Percentiles rank a stretch among this genome's conserved stretches.
phyloP scores from a whole-genome alignment of 192 early-diverging fungal genomes.

The Helicostylum pulchrum region DNA sequence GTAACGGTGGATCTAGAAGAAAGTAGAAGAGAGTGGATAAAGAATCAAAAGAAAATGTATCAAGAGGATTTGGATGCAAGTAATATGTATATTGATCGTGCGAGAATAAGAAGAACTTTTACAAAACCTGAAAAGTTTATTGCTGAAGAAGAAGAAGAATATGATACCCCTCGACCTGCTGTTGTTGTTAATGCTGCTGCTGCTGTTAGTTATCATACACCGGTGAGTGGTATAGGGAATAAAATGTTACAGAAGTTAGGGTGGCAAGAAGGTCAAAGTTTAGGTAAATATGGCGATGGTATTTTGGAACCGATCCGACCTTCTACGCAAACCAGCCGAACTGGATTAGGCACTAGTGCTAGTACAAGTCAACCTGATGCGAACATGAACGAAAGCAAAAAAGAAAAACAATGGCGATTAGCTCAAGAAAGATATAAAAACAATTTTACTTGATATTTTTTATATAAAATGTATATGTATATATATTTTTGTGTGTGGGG shows the following conservation, averaged over 20 bases:
- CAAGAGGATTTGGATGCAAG: background rate
- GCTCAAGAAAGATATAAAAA: conserved; percentile 16
- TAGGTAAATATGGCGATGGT: conserved; percentile 37
- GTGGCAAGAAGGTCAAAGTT: conserved; percentile 63
- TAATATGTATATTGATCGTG: conserved; percentile 22
- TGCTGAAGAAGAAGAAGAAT: background rate
- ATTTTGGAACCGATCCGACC: conserved; percentile 14
- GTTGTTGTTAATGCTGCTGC: background rate
- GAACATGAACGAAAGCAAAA: background rate
- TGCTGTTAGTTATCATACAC: conserved; percentile 40
- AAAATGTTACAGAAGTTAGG: conserved; percentile 62
- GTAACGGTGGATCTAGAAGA: conserved; percentile 27
- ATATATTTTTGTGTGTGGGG: background rate
- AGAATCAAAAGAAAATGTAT: conserved; percentile 23
- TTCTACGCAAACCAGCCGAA: background rate
- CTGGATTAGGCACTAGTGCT: conserved; percentile 3
- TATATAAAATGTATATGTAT: background rate
- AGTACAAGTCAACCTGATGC: background rate
- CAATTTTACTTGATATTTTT: background rate
- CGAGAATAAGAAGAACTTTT: conserved; percentile 8
- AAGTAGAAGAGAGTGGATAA: conserved; percentile 33
- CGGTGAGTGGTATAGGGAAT: conserved; percentile 59
- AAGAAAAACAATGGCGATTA: conserved; percentile 11
- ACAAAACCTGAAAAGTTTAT: conserved; percentile 5
- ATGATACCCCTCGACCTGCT: background rate